Base-by-base conservation (phyloP, 768 basidiomycete genomes). In the Hericium coralloides region DNA sequence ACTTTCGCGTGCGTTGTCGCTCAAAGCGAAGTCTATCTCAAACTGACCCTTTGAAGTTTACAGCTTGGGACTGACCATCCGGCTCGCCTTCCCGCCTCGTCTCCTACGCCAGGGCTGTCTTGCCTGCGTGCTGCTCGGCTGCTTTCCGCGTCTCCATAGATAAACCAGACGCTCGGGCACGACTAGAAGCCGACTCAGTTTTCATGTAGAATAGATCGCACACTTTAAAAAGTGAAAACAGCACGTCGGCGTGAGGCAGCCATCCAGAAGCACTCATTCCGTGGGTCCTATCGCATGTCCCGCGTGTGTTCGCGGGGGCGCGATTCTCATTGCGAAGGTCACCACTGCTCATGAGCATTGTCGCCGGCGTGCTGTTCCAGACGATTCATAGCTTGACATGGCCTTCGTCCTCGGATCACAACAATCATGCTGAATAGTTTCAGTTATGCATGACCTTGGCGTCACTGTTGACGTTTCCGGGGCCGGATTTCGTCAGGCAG, bases 301-400 rank as follows among this genome's bases (percentile, higher is more conserved):
- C 8, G 31, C 31, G 31, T 31, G 81, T 87, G 2, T 91, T 82
- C 64, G 72, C 89, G 0, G 71, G 0, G 90, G 89, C 2, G 85
- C 85, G 6, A 69, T 92, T 17, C 92, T 86, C 63, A 79, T 89
- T 41, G 85, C 88, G 2, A 85, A 83, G 63, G 75, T 85, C 12
- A n/a, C n/a, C 76, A 81, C 2, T 66, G 76, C 1, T 81, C 76
- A 86, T 55, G 89, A 92, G 63, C 89, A 84, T 82, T 67, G 73
- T 90, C 4, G 82, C 84, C 6, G 89, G 87, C 3, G 89, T 81
- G 12, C 58, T 90, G 20, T 90, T 91, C 68, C 85, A 88, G 65
- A 89, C 89, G 1, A 82, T 92, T 84, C 79, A 4, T 84, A 87
- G 85, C 68, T 90, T 14, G 89, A 89, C 7, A 80, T 79, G 0